Evolutionary conservation across 306 rosid species (phyloP).

Genomic region (Cicer bijugum): DNA sequence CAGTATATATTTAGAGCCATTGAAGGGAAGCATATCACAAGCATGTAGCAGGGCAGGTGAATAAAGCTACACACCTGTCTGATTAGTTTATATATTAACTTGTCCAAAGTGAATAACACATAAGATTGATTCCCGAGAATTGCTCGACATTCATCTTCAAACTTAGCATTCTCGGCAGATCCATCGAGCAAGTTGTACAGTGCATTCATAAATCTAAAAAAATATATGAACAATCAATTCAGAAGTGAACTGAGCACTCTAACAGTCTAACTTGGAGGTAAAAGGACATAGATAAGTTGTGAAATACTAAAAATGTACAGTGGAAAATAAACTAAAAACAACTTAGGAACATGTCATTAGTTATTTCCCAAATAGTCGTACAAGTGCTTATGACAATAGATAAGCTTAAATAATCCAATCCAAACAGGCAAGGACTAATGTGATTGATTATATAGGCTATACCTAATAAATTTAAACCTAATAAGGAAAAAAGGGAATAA

Average conservation of each 20-base stretch:
- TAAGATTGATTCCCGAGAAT: conserved; percentile 91
- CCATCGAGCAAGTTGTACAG: conserved; percentile 92
- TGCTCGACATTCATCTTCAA: conserved; percentile 98
- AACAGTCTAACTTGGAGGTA: not conserved
- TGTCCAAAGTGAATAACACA: conserved; percentile 91
- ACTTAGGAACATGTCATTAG: no score
- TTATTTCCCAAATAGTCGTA: no score
- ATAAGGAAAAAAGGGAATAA: not conserved
- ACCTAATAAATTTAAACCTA: not conserved
- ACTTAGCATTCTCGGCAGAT: conserved; percentile 83
- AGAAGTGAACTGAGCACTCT: conserved; percentile 6
- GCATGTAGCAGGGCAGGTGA: conserved; percentile 35
- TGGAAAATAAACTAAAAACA: no score
- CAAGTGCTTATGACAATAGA: no score
- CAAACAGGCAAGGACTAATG: not conserved
- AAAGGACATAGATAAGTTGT: conserved; percentile 10
- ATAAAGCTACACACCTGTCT: conserved; percentile 65
- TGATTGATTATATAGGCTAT: not conserved
- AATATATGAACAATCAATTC: conserved; percentile 4
- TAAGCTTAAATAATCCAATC: no score
- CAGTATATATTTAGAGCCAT: conserved; percentile 44
- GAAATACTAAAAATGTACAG: not conserved
- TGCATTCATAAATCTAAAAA: conserved; percentile 76
- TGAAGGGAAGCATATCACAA: conserved; percentile 32
- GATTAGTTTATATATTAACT: conserved; percentile 84